Evolutionary conservation across 345 rosid species (phyloP).

Genomic region (Lumnitzera littorea): DNA sequence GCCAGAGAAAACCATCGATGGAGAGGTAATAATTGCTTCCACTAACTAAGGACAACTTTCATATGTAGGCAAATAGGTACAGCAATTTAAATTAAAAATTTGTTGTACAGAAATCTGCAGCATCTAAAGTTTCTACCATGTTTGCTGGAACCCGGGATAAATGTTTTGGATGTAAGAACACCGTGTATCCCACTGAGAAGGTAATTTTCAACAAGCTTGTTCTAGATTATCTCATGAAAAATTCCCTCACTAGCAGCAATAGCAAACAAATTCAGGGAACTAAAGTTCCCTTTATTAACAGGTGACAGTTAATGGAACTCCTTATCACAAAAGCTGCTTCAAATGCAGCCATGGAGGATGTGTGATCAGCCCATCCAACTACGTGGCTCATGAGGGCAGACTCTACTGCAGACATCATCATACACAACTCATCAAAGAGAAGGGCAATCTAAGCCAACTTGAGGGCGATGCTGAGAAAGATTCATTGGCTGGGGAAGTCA

Average conservation of each 20-base stretch:
- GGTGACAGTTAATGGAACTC: conserved; percentile 95
- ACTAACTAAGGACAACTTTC: too few relatives aligned
- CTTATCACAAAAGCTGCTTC: conserved; percentile 96
- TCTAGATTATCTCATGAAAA: not conserved
- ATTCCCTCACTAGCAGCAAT: too few relatives aligned
- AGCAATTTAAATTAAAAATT: not conserved
- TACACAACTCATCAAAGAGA: conserved; percentile 84
- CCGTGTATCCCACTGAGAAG: conserved; percentile 93
- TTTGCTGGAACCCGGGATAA: conserved; percentile 92
- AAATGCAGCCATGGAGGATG: conserved; percentile 99
- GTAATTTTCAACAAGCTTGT: conserved; percentile 17
- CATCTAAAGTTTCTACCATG: conserved; percentile 75
- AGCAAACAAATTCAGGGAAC: not conserved
- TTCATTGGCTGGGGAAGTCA: conserved; percentile 6
- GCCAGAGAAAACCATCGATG: conserved; percentile 65
- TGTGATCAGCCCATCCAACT: conserved; percentile 85
- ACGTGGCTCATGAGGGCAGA: conserved; percentile 89
- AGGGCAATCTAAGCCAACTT: conserved; percentile 93
- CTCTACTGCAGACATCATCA: conserved; percentile 98
- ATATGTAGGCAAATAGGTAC: too few relatives aligned
- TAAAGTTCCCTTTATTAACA: conserved; percentile 11
- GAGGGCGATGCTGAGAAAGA: conserved; percentile 60
- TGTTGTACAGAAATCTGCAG: conserved; percentile 55
- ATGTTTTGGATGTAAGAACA: conserved; percentile 78
- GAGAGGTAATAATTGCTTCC: conserved; percentile 45